Base-by-base conservation (phyloP, 202 grass and related monocot species). In the Carex sylvatica region DNA sequence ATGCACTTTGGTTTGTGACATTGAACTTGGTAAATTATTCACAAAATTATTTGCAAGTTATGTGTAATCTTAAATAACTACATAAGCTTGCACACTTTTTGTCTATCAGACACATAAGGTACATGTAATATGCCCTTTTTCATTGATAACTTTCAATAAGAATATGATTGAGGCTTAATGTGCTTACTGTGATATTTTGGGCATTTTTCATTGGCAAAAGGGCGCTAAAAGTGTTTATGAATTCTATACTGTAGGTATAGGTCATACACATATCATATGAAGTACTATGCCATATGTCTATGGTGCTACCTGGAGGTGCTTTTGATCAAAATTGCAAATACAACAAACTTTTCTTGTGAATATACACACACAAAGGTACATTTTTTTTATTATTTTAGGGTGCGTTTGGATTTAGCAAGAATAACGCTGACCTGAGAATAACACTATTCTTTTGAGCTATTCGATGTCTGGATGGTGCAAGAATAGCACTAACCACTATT, bases 331-430 rank as follows among this genome's bases (percentile, higher is more conserved):
- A 65, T 11, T 24, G 78, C 42, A 56, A 46, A 24, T 44, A 16
- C 33, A 77, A 47, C 61, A 61, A 65, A 44, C 13, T 49, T 65
- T 26, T 64, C 20, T 80, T 65, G 78, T 80, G 59, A 80, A 65
- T 80, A 65, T 65, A 80, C 26, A 80, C 46, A 80, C 78, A 51
- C 13, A 80, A 30, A 65, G 78, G 78, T 80, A 65, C 60, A 47
- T 24, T 15, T 40, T 49, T 49, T 80, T 80, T 80, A 9, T 49
- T 51, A 18, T 47, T 30, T 35, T n/a, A n/a, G n/a, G n/a, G n/a
- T n/a, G n/a, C n/a, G n/a, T n/a, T n/a, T n/a, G n/a, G n/a, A n/a
- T n/a, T n/a, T n/a, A n/a, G n/a, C n/a, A n/a, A n/a, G n/a, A n/a
- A n/a, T n/a, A n/a, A n/a, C n/a, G n/a, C n/a, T n/a, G n/a, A n/a